Conservation (phyloP, 2,329 filamentous ascomycete species). For the Fusarium agapanthi region DNA sequence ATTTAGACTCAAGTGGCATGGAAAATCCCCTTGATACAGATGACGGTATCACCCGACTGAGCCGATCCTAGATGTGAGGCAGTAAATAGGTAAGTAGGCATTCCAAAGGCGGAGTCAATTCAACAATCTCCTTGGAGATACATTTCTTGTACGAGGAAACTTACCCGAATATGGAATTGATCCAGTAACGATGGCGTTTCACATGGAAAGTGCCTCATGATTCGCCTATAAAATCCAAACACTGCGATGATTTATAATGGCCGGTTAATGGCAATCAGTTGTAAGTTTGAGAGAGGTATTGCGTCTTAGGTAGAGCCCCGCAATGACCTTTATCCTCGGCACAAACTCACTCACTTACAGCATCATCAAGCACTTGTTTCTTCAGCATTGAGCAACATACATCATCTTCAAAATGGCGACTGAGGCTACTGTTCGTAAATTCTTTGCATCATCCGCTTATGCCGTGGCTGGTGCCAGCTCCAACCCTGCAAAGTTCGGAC, state of each 20-base stretch:
- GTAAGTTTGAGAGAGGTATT: conserved; percentile 1
- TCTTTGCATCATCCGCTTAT: conserved; percentile 82
- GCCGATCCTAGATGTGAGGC: conserved; percentile 53
- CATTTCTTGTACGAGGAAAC: neutral
- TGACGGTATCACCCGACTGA: conserved; percentile 66
- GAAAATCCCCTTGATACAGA: conserved; percentile 55
- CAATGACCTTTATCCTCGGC: conserved; percentile 25
- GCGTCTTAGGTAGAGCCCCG: conserved; percentile 35
- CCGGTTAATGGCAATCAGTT: conserved; percentile 6
- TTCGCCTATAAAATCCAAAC: neutral
- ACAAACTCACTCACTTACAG: conserved; percentile 2
- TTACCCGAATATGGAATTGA: conserved; percentile 42
- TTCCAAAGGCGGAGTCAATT: conserved; percentile 52
- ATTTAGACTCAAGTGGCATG: neutral
- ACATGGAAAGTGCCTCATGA: neutral
- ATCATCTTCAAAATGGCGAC: conserved; percentile 60
- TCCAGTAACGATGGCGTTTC: neutral
- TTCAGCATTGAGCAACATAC: neutral
- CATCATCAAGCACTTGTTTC: neutral
- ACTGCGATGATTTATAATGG: neutral
- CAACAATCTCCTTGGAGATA: neutral
- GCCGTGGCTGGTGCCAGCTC: conserved; percentile 91
- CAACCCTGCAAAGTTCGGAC: conserved; percentile 85
- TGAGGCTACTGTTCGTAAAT: conserved; percentile 76
- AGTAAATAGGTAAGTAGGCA: conserved; percentile 55